phyloP scores from a whole-genome alignment of 495 filamentous ascomycete genomes.

The Hyaloscypha variabilis region DNA sequence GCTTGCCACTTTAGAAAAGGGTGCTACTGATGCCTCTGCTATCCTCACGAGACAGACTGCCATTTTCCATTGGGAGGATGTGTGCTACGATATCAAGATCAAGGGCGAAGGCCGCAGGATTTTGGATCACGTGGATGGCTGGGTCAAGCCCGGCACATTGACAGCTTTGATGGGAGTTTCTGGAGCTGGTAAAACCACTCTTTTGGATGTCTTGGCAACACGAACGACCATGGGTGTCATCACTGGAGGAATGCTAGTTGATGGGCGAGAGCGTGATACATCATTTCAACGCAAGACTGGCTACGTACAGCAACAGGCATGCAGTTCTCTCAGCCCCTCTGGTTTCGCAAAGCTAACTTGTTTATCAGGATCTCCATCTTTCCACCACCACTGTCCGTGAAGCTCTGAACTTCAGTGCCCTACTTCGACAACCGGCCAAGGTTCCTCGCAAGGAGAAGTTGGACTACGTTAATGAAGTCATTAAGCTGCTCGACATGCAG shows the following conservation, averaged over 20 bases:
- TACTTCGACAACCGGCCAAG: constrained; percentile 78
- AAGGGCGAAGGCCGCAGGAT: constrained; percentile 72
- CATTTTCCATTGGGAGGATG: constrained; percentile 83
- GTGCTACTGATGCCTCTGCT: constrained; percentile 41
- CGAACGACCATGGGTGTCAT: constrained; percentile 85
- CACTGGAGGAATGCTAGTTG: constrained; percentile 80
- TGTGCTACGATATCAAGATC: constrained; percentile 87
- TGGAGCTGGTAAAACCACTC: constrained; percentile 71
- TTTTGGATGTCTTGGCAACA: constrained; percentile 72
- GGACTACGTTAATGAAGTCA: constrained; percentile 86
- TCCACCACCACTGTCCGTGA: constrained; percentile 83
- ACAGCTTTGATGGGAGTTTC: constrained; percentile 83
- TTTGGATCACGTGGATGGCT: constrained; percentile 81
- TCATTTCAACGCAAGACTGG: constrained; percentile 92
- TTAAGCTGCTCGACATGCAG: constrained; percentile 87
- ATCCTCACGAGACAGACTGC: constrained; percentile 61
- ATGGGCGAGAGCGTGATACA: constrained; percentile 70
- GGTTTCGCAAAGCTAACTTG: too few species aligned
- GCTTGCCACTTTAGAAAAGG: constrained; percentile 32
- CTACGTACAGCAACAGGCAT: constrained; percentile 95
- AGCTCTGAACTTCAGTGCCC: constrained; percentile 73
- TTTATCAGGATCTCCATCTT: constrained; percentile 88
- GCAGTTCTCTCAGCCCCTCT: too few species aligned
- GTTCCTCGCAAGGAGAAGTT: constrained; percentile 73
- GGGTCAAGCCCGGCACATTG: constrained; percentile 87